Conservation (phyloP, 1,284 basidiomycete genomes). For the Ustilago lituana region DNA sequence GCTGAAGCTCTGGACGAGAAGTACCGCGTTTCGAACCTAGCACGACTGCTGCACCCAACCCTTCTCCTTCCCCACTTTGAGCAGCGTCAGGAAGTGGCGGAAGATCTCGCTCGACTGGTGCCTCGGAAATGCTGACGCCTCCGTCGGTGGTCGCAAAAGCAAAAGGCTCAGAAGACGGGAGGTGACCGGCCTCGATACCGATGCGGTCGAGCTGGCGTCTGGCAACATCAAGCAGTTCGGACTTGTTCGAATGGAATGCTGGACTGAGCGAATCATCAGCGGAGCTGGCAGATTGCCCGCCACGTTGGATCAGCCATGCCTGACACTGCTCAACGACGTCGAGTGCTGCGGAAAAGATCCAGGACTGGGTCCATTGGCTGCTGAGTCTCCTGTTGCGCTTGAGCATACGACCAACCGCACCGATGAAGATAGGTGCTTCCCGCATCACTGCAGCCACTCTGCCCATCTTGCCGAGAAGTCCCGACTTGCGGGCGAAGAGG, state of each 20-base stretch:
- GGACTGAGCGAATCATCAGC: conserved; percentile 47
- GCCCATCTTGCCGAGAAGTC: conserved; percentile 78
- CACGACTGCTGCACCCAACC: conserved; percentile 8
- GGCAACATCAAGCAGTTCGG: conserved; percentile 82
- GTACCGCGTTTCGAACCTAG: conserved; percentile 20
- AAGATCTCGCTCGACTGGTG: conserved; percentile 25
- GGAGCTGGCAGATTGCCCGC: conserved; percentile 13
- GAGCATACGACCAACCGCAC: conserved; percentile 80
- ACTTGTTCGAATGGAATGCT: conserved; percentile 71
- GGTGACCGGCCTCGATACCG: conserved; percentile 77
- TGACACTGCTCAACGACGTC: conserved; percentile 87
- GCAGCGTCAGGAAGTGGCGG: conserved; percentile 24
- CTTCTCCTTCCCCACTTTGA: background rate
- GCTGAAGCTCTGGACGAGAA: conserved; percentile 73
- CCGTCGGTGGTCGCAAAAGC: background rate
- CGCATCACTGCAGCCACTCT: conserved; percentile 76
- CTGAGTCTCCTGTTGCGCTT: conserved; percentile 72
- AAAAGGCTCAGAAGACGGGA: conserved; percentile 78
- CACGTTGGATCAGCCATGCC: conserved; percentile 72
- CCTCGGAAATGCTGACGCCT: background rate
- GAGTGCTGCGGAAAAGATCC: conserved; percentile 90
- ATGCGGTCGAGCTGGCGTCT: conserved; percentile 81
- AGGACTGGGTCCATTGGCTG: conserved; percentile 84
- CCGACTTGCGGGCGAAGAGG: conserved; percentile 85
- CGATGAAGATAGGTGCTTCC: conserved; percentile 78